Evolutionary conservation across 257 asterid species (phyloP).

Genomic region (Solanum commersonii): DNA sequence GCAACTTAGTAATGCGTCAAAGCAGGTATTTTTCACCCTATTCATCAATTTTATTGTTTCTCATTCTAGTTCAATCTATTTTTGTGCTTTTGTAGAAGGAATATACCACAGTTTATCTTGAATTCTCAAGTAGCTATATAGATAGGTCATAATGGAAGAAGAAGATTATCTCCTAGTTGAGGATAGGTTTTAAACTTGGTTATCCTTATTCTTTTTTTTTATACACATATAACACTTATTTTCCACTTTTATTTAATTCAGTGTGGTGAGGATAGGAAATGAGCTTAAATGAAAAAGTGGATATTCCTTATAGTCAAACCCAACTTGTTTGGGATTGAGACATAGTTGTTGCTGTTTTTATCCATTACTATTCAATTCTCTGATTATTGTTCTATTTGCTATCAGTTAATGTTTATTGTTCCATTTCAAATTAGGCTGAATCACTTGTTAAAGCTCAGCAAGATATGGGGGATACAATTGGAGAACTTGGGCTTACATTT

Average conservation of each 20-base stretch:
- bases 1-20: constrained; percentile 73
- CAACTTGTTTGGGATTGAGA: not conserved
- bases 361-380: not conserved
- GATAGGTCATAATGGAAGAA: no score
- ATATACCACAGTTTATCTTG: not conserved
- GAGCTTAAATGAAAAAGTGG: not conserved
- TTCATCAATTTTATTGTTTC: not conserved
- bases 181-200: no score
- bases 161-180: no score
- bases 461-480: constrained; percentile 84
- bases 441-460: constrained; percentile 80
- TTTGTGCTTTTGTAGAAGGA: not conserved
- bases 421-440: constrained; percentile 55
- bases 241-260: not conserved
- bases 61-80: not conserved
- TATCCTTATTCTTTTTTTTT: no score
- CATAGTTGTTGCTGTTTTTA: not conserved
- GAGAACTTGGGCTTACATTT: constrained; percentile 82
- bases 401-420: not conserved
- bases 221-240: not conserved
- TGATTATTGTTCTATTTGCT: not conserved
- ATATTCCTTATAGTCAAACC: not conserved
- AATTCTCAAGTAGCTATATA: not conserved
- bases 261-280: not conserved
- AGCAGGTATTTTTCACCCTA: constrained; percentile 40